A percentile compares a stretch with the other conserved stretches of the same genome.
Conservation (phyloP, 2,329 filamentous ascomycete genomes). For the Stagonosporopsis tanaceti region DNA sequence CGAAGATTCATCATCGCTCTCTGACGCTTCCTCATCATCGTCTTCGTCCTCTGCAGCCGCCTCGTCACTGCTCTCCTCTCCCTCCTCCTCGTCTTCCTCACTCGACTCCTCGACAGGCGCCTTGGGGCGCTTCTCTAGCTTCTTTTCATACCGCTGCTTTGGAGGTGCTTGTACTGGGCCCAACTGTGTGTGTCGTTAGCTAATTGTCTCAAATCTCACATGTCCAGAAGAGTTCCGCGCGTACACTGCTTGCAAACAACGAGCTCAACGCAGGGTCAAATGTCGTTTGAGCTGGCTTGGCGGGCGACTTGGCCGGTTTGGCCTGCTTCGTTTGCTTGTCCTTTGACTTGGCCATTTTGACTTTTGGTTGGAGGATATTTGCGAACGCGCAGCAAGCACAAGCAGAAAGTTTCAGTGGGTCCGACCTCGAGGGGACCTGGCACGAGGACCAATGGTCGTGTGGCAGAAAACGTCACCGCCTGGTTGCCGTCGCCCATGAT, state of each 20-base stretch:
- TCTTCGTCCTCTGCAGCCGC: conserved; percentile 56
- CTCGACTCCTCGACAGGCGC: conserved; percentile 43
- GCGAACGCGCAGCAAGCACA: conserved; percentile 20
- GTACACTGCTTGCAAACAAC: conserved; percentile 56
- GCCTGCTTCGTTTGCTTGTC: conserved; percentile 33
- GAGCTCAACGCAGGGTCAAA: conserved; percentile 57
- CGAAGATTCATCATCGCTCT: conserved; percentile 29
- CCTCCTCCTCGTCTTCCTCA: conserved; percentile 62
- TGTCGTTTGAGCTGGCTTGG: conserved; percentile 42
- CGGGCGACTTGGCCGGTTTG: conserved; percentile 28
- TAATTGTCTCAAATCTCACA: conserved; percentile 2
- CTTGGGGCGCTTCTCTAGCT: conserved; percentile 27
- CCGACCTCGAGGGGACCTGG: conserved; percentile 3
- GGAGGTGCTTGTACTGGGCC: conserved; percentile 50
- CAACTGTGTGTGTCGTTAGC: conserved; percentile 36
- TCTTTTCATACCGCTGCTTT: conserved; percentile 50
- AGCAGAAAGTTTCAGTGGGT: conserved; percentile 44
- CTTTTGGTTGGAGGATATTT: background rate
- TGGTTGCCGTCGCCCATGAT: conserved; percentile 8
- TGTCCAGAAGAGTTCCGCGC: conserved; percentile 21
- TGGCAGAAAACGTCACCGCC: conserved; percentile 14
- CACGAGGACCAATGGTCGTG: conserved; percentile 4
- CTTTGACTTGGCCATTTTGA: conserved; percentile 46
- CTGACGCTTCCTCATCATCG: conserved; percentile 37
- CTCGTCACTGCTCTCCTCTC: conserved; percentile 44